A percentile compares a stretch with the other conserved stretches of the same genome.
These are phyloP conservation scores for Botrytis medusae DNA, from an alignment of 2,329 filamentous ascomycete species.

Conservation along the genomic window DNA sequence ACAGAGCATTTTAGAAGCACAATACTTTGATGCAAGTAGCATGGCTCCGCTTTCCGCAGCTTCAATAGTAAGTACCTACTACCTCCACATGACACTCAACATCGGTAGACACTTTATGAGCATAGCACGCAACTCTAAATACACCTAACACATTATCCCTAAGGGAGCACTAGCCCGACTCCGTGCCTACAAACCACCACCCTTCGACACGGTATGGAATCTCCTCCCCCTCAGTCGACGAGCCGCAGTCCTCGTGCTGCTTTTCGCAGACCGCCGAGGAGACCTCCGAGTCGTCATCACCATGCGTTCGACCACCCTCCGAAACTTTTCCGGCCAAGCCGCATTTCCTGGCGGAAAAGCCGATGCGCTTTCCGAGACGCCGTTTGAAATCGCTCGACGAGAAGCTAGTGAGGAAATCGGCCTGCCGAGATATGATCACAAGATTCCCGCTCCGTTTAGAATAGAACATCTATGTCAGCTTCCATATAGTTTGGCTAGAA, in stretches of 20 bases:
- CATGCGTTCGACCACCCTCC: constrained; percentile 62
- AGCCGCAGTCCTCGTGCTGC: constrained; percentile 82
- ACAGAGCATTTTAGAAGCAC: constrained; percentile 36
- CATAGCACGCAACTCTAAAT: background rate
- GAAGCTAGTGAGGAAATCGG: constrained; percentile 95
- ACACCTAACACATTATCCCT: background rate
- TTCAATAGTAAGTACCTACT: constrained; percentile 33
- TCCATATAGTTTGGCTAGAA: constrained; percentile 72
- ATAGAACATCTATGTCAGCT: constrained; percentile 87
- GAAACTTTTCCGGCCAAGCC: constrained; percentile 78
- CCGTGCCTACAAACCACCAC: constrained; percentile 59
- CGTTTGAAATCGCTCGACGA: constrained; percentile 78
- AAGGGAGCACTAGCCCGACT: constrained; percentile 53
- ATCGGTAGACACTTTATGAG: background rate
- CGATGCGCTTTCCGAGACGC: constrained; percentile 57
- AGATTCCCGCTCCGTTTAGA: constrained; percentile 72
- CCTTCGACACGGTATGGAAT: constrained; percentile 61
- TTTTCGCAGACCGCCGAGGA: constrained; percentile 81
- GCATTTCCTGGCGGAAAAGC: constrained; percentile 81
- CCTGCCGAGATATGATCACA: constrained; percentile 67
- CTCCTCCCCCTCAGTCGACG: constrained; percentile 62
- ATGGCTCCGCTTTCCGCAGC: constrained; percentile 39
- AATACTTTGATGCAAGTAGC: constrained; percentile 39
- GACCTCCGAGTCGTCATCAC: constrained; percentile 73
- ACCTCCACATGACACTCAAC: background rate